Evolutionary conservation across 1,284 basidiomycete genomes (phyloP).

Genomic region (Macrocystidia cucumis): DNA sequence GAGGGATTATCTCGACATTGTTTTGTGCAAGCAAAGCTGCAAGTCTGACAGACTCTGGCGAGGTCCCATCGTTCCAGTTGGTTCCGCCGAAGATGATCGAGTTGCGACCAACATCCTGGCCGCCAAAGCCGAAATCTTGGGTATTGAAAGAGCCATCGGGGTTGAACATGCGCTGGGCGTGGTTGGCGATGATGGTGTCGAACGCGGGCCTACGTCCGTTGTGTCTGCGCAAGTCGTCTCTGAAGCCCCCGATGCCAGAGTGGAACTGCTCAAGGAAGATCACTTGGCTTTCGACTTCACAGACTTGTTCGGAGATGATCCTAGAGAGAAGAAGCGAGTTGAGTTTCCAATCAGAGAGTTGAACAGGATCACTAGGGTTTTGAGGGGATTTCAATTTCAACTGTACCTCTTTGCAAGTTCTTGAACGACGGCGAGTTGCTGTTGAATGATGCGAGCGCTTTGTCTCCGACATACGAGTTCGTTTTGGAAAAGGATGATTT

Average conservation of each 20-base stretch:
- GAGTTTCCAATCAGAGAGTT: background rate
- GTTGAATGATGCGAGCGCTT: constrained; percentile 17
- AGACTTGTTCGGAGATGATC: constrained; percentile 20
- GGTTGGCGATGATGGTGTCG: constrained; percentile 22
- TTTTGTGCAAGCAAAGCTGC: too few relatives aligned
- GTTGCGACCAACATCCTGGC: constrained; percentile 22
- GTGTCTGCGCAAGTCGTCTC: constrained; percentile 22
- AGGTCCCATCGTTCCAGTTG: constrained; percentile 27
- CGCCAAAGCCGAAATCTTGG: constrained; percentile 28
- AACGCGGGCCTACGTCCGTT: constrained; percentile 24
- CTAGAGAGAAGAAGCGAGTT: background rate
- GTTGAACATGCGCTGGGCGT: constrained; percentile 20
- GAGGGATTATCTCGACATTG: too few relatives aligned
- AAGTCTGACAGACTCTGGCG: constrained; percentile 18
- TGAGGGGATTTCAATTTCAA: too few relatives aligned
- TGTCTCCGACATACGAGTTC: constrained; percentile 9
- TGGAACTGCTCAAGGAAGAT: constrained; percentile 26
- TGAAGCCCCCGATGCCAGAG: constrained; percentile 23
- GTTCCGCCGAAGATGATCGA: constrained; percentile 21
- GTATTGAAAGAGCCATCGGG: constrained; percentile 24
- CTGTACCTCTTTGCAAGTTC: constrained; percentile 17
- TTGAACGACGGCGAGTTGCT: constrained; percentile 20
- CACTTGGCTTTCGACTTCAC: constrained; percentile 26
- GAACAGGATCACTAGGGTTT: too few relatives aligned
- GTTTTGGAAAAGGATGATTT: constrained; percentile 11